Evolutionary conservation across 352 stramenopile species (phyloP).

Genomic region (Phytophthora tubulina): DNA sequence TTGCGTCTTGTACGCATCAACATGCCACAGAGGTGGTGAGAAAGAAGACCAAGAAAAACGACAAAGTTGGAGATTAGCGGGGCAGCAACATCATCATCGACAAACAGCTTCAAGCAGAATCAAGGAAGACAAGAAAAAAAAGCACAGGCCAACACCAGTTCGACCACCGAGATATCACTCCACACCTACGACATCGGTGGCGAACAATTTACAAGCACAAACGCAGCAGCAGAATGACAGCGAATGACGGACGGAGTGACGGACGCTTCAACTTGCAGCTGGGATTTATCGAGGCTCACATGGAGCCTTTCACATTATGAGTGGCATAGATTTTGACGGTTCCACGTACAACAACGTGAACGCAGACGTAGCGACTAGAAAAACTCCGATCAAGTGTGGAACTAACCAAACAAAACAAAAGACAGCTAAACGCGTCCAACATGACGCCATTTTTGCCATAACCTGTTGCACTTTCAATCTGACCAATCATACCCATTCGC

Average conservation of each 20-base stretch:
- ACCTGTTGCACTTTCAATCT: background rate
- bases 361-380: constrained; percentile 8
- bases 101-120: constrained; percentile 9
- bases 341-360: background rate
- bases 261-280: constrained; percentile 14
- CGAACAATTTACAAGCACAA: constrained; percentile 5
- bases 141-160: constrained; percentile 7
- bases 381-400: constrained; percentile 7
- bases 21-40: background rate
- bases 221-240: background rate
- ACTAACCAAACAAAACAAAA: constrained; percentile 21
- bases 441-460: constrained; percentile 13
- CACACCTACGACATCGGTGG: background rate
- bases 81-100: background rate
- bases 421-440: background rate
- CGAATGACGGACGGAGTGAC: background rate
- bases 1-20: background rate
- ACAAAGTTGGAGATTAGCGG: background rate
- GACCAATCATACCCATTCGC: constrained; percentile 32
- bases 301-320: constrained; percentile 25
- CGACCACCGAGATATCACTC: background rate
- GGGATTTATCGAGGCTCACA: constrained; percentile 16
- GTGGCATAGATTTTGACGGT: constrained; percentile 33
- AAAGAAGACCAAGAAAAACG: constrained; percentile 16
- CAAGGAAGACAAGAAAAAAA: constrained; percentile 19